Evolutionary conservation across 1,139 yeast genomes (phyloP), one percentile per base, ranked within the genome.

Genomic region (Kluyveromyces marxianus): DNA sequence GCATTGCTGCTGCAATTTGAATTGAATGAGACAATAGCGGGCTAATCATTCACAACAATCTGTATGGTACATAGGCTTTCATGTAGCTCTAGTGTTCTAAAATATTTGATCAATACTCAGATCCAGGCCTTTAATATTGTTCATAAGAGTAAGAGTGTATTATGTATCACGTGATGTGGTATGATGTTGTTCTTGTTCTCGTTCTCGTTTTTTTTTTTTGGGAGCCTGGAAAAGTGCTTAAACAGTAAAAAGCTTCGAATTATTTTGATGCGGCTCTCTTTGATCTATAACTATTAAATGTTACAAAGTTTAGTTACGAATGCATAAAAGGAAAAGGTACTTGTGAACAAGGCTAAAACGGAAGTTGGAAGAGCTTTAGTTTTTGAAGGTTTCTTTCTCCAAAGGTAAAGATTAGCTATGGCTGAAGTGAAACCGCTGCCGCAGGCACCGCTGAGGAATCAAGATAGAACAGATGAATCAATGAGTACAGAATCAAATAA

Each of bases 1-100:
- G 79, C 2, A 45, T 62, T 4, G 57, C 65, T 3, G 54, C 54
- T 4, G 58, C 55, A 3, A 52, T 52, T 26, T 55, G 39, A 46
- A 39, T 30, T 4, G n/a, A 6, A 14, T 33, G 2, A 21, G 26
- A 21, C 35, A 6, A 14, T 14, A 14, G 21, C 21, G 21, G 21
- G 21, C 21, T 14, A 2, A 14, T 14, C 21, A 14, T 14, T 14
- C 35, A 2, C 7, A 33, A 33, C 7, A 6, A 10, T 33, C 35
- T 33, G 14, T 33, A 33, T 10, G 6, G 5, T 6, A 33, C 7
- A 6, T 5, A n/a, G 7, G 21, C 21, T 14, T 14, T 14, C 21
- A 14, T 14, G 21, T 14, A 14, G 21, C 21, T 14, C 21, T 14
- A 14, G 21, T 14, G 21, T 14, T 14, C 21, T 14, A 14, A 14